Conservation (phyloP, 192 early-diverging fungal genomes). For the Chytriomyces sp. region DNA sequence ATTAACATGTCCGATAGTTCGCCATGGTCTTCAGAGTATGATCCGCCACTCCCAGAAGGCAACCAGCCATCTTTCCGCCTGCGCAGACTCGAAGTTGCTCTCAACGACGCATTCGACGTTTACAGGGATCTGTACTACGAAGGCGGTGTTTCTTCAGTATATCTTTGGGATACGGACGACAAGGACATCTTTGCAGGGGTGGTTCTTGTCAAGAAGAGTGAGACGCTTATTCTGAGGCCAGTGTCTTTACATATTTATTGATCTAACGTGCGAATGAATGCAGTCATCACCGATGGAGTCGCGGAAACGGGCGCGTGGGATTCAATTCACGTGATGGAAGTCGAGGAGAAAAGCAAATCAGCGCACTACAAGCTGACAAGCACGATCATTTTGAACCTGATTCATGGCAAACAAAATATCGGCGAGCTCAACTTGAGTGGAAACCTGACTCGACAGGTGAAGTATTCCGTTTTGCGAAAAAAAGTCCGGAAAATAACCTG, state of each 20-base stretch:
- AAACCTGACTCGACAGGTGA: constrained; percentile 89
- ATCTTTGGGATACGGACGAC: constrained; percentile 89
- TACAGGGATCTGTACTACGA: constrained; percentile 94
- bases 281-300: constrained; percentile 10
- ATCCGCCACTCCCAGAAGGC: constrained; percentile 78
- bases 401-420: constrained; percentile 62
- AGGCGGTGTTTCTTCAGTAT: constrained; percentile 96
- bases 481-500: neutral
- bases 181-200: constrained; percentile 88
- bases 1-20: constrained; percentile 60
- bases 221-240: constrained; percentile 1
- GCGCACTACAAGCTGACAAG: constrained; percentile 97
- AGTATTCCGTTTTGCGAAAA: neutral
- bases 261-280: no score
- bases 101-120: constrained; percentile 95
- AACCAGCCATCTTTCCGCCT: constrained; percentile 76
- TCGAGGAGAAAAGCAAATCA: constrained; percentile 78
- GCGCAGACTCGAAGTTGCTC: constrained; percentile 85
- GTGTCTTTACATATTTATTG: no score
- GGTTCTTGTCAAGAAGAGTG: constrained; percentile 95
- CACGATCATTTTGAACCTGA: constrained; percentile 93
- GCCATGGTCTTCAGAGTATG: constrained; percentile 96
- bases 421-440: constrained; percentile 87
- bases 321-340: constrained; percentile 96
- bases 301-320: constrained; percentile 85